Base-by-base conservation (phyloP, 2,329 filamentous ascomycete species). In the Aspergillus texensis region DNA sequence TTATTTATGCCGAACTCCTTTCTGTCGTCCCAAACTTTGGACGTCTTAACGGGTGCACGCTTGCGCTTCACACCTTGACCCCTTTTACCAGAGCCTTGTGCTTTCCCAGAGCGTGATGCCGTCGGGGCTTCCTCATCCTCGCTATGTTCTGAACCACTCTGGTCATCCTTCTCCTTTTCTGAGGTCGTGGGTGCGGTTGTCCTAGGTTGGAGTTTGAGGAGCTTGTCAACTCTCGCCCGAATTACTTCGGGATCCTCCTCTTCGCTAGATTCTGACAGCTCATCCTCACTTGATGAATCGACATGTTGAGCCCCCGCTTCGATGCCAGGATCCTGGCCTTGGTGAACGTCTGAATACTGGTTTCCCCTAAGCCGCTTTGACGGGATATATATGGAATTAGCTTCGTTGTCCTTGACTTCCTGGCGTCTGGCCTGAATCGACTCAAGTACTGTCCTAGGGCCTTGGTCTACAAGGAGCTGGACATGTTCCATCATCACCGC, bases 401-500 rank as follows among this genome's bases (percentile, higher is more conserved):
- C 8, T 72, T 79, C 57, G 71, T 70, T 65, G 78, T 81, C 3
- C 73, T 75, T 28, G 67, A 75, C 28, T 75, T 70, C 28, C 70
- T 70, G 39, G 75, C 70, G 45, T 64, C 69, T 76, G 10, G 32
- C 62, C 34, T 64, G 60, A n/a, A 75, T 70, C 8, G 65, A 61
- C 6, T 70, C 60, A 16, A 81, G 68, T 30, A 84, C 76, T 0
- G 68, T 66, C 12, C 68, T 32, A 4, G 75, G 65, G 0, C 78
- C 78, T 9, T 73, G 24, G 0, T 60, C 54, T n/a, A 71, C 62
- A 19, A 83, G 70, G 1, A 77, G 66, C 0, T 72, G 48, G 14
- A 85, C 72, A 65, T 83, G 80, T 6, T 75, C 69, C 1, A 75
- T 77, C 16, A 89, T 69, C 2, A 78, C 77, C 2, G 67, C 57